Percentiles rank a stretch among this genome's conserved stretches.
phyloP scores from a whole-genome alignment of 805 yeast genomes.

The Ogataea glucozyma region DNA sequence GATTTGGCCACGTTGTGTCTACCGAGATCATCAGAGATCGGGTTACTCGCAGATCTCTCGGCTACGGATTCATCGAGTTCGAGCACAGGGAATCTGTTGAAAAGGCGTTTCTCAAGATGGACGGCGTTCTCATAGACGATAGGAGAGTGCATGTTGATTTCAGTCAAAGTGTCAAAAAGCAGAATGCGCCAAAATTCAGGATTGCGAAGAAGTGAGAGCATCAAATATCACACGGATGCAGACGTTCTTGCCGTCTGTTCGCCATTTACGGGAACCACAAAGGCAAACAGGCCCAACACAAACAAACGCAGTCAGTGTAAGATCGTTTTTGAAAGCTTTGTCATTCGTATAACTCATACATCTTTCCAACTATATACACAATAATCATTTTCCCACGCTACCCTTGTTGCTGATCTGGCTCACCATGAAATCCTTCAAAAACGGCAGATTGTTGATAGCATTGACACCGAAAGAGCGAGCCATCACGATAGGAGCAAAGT shows the following conservation, averaged over 20 bases:
- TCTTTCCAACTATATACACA: too few species aligned
- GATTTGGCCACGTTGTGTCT: slow-evolving; percentile 56
- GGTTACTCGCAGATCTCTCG: slow-evolving; percentile 48
- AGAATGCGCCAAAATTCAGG: too few species aligned
- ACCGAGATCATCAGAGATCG: slow-evolving; percentile 55
- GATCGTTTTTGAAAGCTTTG: too few species aligned
- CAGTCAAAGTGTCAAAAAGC: slow-evolving; percentile 50
- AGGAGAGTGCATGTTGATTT: slow-evolving; percentile 65
- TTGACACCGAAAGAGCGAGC: slow-evolving; percentile 77
- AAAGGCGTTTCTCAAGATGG: slow-evolving; percentile 61
- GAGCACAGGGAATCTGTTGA: slow-evolving; percentile 52
- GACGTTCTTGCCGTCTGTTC: too few species aligned
- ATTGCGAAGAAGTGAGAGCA: too few species aligned
- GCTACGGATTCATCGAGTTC: slow-evolving; percentile 67
- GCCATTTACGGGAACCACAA: too few species aligned
- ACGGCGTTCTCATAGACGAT: slow-evolving; percentile 64
- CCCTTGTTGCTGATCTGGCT: slow-evolving; percentile 40
- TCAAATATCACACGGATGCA: too few species aligned
- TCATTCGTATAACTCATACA: too few species aligned
- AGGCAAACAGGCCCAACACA: too few species aligned
- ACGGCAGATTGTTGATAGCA: slow-evolving; percentile 59
- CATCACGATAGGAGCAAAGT: slow-evolving; percentile 70
- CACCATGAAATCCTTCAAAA: slow-evolving; percentile 71
- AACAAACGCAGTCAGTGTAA: too few species aligned
- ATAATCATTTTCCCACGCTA: neutral